Base-by-base conservation (phyloP, 2,329 filamentous ascomycete species). In the Colletotrichum eremochloae region DNA sequence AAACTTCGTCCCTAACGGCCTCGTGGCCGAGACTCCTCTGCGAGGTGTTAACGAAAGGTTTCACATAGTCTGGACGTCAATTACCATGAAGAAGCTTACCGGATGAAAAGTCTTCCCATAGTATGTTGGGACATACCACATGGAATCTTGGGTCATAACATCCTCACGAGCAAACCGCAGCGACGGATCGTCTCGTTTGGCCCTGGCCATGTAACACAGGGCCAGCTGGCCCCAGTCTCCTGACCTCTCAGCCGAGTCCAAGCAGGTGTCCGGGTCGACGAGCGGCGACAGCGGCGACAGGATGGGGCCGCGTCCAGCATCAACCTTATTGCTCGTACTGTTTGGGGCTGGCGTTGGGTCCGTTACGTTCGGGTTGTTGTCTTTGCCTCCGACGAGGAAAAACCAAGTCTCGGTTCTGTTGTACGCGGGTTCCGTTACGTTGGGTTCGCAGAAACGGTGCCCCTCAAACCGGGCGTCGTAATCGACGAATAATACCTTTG, bases 111-210 rank as follows among this genome's bases (percentile, higher is more conserved):
- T 84, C 76, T 84, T 84, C 55, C 82, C 84, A 64, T 84, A 85
- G 68, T 82, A 85, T 40, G 83, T 84, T 18, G 84, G 84, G n/a
- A 84, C 83, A 75, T 83, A 83, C 83, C 84, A 85, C 82, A 84
- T 84, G 3, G 81, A 82, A 56, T 81, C 81, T 64, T 79, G 68
- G 8, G 75, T 69, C 36, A 75, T 70, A 4, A 80, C 33, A 15
- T 77, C 74, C 1, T 76, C 78, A 11, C 76, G 70, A 3, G 79
- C 78, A 55, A 73, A 76, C 56, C 76, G 78, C 52, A 85, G 77
- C 4, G 74, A 77, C 4, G 82, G 81, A 63, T 85, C 79, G 24
- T 76, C 75, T 36, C 76, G 75, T 44, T 78, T 81, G 4, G 83
- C 81, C 76, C 80, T 82, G 29, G 82, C 82, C 83, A 86, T 85